Evolutionary conservation across 179 eudicot species (phyloP), one percentile per base, ranked within the genome.

Genomic region (Amaranthus tricolor): DNA sequence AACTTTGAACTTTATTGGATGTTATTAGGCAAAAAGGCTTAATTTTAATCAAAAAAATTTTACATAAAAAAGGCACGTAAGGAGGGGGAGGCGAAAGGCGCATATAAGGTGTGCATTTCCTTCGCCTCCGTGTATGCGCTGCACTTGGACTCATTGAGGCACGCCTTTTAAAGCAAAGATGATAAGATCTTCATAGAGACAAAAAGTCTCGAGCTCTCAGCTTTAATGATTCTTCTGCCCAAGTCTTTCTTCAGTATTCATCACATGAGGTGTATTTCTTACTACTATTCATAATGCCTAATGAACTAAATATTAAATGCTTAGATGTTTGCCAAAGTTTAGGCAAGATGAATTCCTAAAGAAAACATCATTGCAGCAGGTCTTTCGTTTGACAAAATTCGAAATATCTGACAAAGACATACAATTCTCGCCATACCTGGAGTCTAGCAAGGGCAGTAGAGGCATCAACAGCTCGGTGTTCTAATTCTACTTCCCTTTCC

Each of bases 401-500:
- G 62, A 24, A 73, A 57, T 1, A 0, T 14, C 14, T 16, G 15
- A 17, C 69, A 55, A 69, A 44, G 45, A 47, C 52, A 70, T 68
- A 49, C 9, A 66, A 31, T 74, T 21, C 47, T 60, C 50, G 65
- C 6, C 14, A 65, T 85, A 93, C 99, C 99, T 95, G 99, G 72
- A 73, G 84, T 83, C 89, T 96, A 66, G 92, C 99, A 79, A 96
- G 86, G 81, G 97, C 96, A 71, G 98, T 85, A 58, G 98, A 91
- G 31, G 99, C 87, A 74, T 96, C 98, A 79, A 93, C 78, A 83
- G 97, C 92, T 80, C 93, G 88, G 69, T 90, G 99, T 87, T 96
- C 99, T 80, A 96, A 77, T 80, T 91, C 99, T 45, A 93, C 98
- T 85, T 96, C 97, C 82, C 99, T 93, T 82, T 96, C 98, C 97